A percentile compares a stretch with the other conserved stretches of the same genome.
phyloP scores from a whole-genome alignment of 2,329 filamentous ascomycete genomes.

The Gyromitra esculenta region DNA sequence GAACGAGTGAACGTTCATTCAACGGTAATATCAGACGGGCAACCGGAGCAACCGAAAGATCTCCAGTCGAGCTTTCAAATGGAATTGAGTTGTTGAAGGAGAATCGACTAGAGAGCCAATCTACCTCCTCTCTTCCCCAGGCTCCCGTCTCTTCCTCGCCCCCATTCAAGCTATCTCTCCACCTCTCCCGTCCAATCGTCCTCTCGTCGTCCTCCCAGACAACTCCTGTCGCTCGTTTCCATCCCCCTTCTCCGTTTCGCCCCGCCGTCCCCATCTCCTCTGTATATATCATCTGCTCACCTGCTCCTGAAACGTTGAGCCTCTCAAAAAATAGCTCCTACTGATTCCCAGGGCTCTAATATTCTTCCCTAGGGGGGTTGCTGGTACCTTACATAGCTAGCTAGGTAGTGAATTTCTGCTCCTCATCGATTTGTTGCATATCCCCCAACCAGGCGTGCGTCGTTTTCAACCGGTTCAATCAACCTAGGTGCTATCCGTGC shows the following conservation, averaged over 20 bases:
- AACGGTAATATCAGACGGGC: constrained; percentile 22
- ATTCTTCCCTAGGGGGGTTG: constrained; percentile 44
- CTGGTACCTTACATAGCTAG: constrained; percentile 40
- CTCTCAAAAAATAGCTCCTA: constrained; percentile 27
- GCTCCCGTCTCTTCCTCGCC: constrained; percentile 2
- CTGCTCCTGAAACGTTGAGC: constrained; percentile 47
- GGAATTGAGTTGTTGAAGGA: constrained; percentile 39
- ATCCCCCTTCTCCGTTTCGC: constrained; percentile 19
- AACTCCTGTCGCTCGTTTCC: constrained; percentile 37
- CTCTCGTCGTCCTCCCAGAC: constrained; percentile 31
- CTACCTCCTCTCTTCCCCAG: constrained; percentile 25
- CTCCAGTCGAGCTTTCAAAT: constrained; percentile 38
- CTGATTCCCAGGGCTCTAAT: constrained; percentile 31
- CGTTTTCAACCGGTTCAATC: constrained; percentile 36
- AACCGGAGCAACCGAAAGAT: constrained; percentile 22
- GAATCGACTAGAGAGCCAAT: constrained; percentile 35
- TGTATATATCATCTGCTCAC: constrained; percentile 38
- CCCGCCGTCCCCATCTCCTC: constrained; percentile 13
- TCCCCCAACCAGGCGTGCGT: constrained; percentile 41
- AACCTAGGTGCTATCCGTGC: constrained; percentile 41
- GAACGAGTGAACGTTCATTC: constrained; percentile 20
- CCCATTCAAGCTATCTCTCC: constrained; percentile 32
- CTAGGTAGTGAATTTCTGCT: constrained; percentile 30
- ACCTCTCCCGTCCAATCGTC: constrained; percentile 34
- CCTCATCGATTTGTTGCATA: constrained; percentile 41